phyloP scores from a whole-genome alignment of 371 early-diverging fungal genomes.

The Actinomortierella wolfii region DNA sequence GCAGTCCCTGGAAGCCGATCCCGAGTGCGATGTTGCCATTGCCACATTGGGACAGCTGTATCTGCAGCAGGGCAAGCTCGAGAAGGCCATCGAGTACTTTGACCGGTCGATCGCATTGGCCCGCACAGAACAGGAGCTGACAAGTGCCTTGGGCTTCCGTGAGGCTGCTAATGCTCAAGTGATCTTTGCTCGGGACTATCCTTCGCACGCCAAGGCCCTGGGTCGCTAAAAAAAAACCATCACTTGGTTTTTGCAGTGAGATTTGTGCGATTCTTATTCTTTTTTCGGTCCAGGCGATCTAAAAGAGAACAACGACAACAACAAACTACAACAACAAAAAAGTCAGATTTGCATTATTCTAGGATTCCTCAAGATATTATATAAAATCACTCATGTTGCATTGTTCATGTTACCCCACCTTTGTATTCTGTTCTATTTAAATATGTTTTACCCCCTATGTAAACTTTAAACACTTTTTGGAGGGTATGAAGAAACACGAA shows the following conservation, averaged over 20 bases:
- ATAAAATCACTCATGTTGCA: no score
- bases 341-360: no score
- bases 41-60: conserved; percentile 90
- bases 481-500: no score
- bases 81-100: conserved; percentile 83
- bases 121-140: conserved; percentile 88
- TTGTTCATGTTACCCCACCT: no score
- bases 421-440: conserved; percentile 1
- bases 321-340: no score
- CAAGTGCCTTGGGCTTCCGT: conserved; percentile 74
- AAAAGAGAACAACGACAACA: no score
- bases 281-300: no score
- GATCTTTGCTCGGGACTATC: conserved; percentile 46
- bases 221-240: conserved; percentile 21
- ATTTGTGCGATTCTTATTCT: no score
- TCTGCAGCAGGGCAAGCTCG: conserved; percentile 83
- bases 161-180: conserved; percentile 50
- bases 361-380: no score
- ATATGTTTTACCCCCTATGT: background rate
- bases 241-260: no score
- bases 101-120: conserved; percentile 86
- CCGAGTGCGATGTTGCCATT: conserved; percentile 94
- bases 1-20: conserved; percentile 88
- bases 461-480: background rate
- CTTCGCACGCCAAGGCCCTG: conserved; percentile 39